Evolutionary conservation across 2,329 filamentous ascomycete species (phyloP), one percentile per base, ranked within the genome.

Genomic region (Ophiostoma sp.): DNA sequence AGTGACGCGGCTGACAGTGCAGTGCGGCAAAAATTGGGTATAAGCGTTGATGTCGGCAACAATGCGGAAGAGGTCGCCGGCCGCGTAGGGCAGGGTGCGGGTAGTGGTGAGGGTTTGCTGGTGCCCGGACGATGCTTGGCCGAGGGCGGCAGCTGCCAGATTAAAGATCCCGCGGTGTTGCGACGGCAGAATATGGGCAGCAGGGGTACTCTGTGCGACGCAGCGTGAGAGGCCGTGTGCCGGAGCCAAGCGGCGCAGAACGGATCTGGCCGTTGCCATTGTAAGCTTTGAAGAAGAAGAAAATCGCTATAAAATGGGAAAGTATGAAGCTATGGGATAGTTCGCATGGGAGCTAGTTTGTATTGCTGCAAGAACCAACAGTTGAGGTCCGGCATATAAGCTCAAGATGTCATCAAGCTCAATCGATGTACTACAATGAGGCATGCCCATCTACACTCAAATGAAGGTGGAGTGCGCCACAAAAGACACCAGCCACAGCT

Each of bases 11-110:
- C 91, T 93, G 63, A 82, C 82, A 60, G 86, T 85, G 80, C 94
- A 96, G 84, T 96, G 97, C 11, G 95, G 95, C n/a, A 99, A 86
- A 82, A 98, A 99, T 72, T 82, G 77, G 49, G 84, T 82, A 85
- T 99, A 99, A 71, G 87, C 87, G 77, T 92, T 86, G 72, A 99
- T 88, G 78, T 97, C 92, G 79, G 93, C 88, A 77, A 99, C 93
- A 67, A 97, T 85, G 73, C 83, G 82, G 85, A 95, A 99, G 73
- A 99, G 87, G 1, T 86, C 82, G 4, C 78, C 75, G 44, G 87
- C 81, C 0, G 88, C 80, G 81, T 96, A 96, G 14, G 91, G 90
- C 14, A 98, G 88, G 4, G 84, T 89, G 70, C 92, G 90, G 27
- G 84, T 83, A 11, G 92, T 93, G 66, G 85, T 86, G 69, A 98